Percentiles rank a stretch among this genome's conserved stretches.
phyloP scores from a whole-genome alignment of 768 basidiomycete genomes.

The Lentinula raphanica region DNA sequence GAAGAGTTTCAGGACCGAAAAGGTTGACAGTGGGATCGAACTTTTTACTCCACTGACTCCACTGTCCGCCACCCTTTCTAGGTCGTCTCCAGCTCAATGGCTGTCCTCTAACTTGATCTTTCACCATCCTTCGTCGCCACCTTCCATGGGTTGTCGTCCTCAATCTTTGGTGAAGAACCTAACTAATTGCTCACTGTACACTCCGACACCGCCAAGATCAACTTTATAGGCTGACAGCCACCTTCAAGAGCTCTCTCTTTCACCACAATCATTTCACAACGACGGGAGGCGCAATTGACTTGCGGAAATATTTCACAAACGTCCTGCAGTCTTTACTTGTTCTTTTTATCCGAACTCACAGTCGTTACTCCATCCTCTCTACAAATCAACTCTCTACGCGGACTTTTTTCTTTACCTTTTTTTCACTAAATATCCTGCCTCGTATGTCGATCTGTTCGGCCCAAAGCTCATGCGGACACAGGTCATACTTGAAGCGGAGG shows the following conservation, averaged over 20 bases:
- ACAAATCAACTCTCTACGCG: too few species aligned
- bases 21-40: neutral
- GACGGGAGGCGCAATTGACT: constrained; percentile 2
- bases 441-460: neutral
- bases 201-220: neutral
- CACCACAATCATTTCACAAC: neutral
- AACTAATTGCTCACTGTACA: neutral
- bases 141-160: neutral
- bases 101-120: neutral
- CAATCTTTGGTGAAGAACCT: neutral
- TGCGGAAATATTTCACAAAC: neutral
- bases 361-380: neutral
- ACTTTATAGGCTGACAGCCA: neutral
- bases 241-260: neutral
- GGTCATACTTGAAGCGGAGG: neutral
- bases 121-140: neutral
- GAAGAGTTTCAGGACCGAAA: neutral
- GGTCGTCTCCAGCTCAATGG: neutral
- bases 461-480: neutral
- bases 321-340: constrained; percentile 2
- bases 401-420: too few species aligned
- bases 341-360: neutral
- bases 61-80: neutral
- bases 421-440: neutral
- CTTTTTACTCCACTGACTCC: neutral